phyloP scores from a whole-genome alignment of 2,329 filamentous ascomycete species.

The Aspergillus pseudotamarii region DNA sequence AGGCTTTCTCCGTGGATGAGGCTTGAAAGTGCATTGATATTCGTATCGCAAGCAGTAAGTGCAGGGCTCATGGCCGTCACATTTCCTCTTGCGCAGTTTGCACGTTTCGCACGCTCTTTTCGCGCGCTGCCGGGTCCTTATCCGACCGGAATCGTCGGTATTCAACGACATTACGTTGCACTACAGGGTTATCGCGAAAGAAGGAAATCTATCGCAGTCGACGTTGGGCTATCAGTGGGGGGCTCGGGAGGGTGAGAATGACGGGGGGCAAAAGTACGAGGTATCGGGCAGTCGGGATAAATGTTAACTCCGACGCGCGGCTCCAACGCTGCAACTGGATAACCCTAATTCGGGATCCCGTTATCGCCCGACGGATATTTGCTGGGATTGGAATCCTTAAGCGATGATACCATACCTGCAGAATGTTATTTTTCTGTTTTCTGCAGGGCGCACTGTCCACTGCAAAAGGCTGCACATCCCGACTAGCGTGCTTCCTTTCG shows the following conservation, averaged over 20 bases:
- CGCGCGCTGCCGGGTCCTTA: slow-evolving; percentile 1
- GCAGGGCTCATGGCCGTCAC: slow-evolving; percentile 12
- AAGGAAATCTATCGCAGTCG: neutral
- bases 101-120: slow-evolving; percentile 15
- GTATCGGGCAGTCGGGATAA: neutral
- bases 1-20: slow-evolving; percentile 14
- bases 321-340: neutral
- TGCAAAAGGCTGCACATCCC: neutral
- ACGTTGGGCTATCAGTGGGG: neutral
- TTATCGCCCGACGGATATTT: neutral
- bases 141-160: neutral
- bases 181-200: neutral
- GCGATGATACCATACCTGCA: slow-evolving; percentile 1
- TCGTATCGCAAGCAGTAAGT: slow-evolving; percentile 7
- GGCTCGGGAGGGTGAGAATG: neutral
- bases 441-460: slow-evolving; percentile 1
- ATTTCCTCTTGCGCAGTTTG: slow-evolving; percentile 18
- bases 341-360: slow-evolving; percentile 2
- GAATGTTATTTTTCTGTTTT: neutral
- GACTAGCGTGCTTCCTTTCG: neutral
- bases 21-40: slow-evolving; percentile 15
- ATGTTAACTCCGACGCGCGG: neutral
- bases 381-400: neutral
- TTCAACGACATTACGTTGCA: slow-evolving; percentile 1
- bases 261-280: neutral